Evolutionary conservation across 2,329 filamentous ascomycete genomes (phyloP), one percentile per base, ranked within the genome.

Genomic region (Hypoxylon sp.): DNA sequence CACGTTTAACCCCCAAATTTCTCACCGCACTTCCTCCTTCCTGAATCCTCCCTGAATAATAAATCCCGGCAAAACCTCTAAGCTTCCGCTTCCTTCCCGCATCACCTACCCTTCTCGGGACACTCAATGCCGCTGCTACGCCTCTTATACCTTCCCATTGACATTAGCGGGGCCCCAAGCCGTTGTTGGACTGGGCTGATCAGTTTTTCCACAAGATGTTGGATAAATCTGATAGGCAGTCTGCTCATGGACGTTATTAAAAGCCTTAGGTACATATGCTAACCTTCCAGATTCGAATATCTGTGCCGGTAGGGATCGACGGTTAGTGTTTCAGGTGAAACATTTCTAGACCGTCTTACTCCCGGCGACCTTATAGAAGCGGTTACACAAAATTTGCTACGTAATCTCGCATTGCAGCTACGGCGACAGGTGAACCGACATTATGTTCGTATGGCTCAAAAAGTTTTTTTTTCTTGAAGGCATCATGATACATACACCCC

Each of bases 231-330:
- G 24, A 56, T 56, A 64, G 58, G 65, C 50, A 51, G 17, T 10
- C 44, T 22, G n/a, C 22, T 31, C 5, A 9, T 42, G 13, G 22
- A 22, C 55, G 50, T 53, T 31, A 60, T 53, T 55, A 60, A 51
- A 50, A 24, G 29, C 50, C 17, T 37, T 26, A 22, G 19, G 19
- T 22, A 22, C 57, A 35, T 11, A 63, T 35, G 11, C 8, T 47
- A 55, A 68, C 50, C 55, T 66, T 64, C 68, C 65, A 58, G 55
- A 63, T 58, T 11, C 37, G 55, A 63, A 58, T 55, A 52, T 24
- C 57, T 50, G 33, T 39, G 42, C 54, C 68, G 58, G 37, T 58
- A 48, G 47, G 24, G 52, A 50, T 65, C 14, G n/a, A 10, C 14
- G 46, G 37, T 6, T 6, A 10, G 5, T 31, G 58, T 62, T 64